These are phyloP conservation scores for Lepiota venenata DNA, from an alignment of 768 basidiomycete species.

Conservation along the genomic window DNA sequence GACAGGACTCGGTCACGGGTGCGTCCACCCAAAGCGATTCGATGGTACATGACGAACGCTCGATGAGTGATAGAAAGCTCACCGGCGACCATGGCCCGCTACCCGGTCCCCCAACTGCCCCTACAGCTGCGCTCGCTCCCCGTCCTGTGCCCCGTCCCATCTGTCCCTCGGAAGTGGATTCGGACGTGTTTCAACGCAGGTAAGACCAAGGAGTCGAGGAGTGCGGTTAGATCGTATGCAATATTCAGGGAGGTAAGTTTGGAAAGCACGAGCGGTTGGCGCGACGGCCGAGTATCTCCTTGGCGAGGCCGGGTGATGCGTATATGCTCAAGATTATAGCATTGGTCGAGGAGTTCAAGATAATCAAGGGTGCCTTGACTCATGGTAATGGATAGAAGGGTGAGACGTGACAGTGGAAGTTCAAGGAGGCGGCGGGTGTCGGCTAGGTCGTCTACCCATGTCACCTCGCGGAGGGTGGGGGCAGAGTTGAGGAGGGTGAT, in stretches of 20 bases:
- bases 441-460: slow-evolving; percentile 32
- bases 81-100: slow-evolving; percentile 22
- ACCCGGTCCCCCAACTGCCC: slow-evolving; percentile 8
- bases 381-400: slow-evolving; percentile 27
- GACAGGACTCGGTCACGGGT: slow-evolving; percentile 25
- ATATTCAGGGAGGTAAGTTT: slow-evolving; percentile 30
- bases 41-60: slow-evolving; percentile 27
- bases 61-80: slow-evolving; percentile 24
- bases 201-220: slow-evolving; percentile 28
- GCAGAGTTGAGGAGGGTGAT: slow-evolving; percentile 24
- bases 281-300: slow-evolving; percentile 17
- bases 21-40: slow-evolving; percentile 23
- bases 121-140: slow-evolving; percentile 12
- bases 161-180: slow-evolving; percentile 18
- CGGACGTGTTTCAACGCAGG: slow-evolving; percentile 28
- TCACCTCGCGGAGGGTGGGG: slow-evolving; percentile 24
- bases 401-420: slow-evolving; percentile 25
- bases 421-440: slow-evolving; percentile 27
- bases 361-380: slow-evolving; percentile 28
- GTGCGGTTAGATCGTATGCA: slow-evolving; percentile 24
- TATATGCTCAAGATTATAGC: slow-evolving; percentile 30
- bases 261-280: slow-evolving; percentile 23
- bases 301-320: slow-evolving; percentile 25
- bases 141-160: slow-evolving; percentile 8
- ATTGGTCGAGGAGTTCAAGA: slow-evolving; percentile 26